phyloP scores from a whole-genome alignment of 2,329 filamentous ascomycete genomes.

The Trichophyton simii region DNA sequence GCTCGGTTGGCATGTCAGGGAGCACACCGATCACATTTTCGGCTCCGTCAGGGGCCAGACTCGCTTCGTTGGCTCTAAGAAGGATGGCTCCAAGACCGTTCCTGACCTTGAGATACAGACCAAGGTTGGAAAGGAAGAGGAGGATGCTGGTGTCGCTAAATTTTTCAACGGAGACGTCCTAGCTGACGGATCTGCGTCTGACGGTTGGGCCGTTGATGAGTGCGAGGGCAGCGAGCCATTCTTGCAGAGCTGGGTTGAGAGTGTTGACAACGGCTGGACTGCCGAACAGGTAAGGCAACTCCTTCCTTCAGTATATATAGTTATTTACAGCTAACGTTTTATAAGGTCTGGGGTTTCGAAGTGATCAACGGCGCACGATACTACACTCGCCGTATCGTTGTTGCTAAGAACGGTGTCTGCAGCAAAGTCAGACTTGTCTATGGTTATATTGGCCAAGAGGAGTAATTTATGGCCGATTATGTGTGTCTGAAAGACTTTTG shows the following conservation, averaged over 20 bases:
- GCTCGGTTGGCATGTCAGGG: slow-evolving; percentile 47
- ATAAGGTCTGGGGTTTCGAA: slow-evolving; percentile 37
- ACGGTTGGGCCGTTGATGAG: slow-evolving; percentile 47
- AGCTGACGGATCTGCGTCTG: slow-evolving; percentile 44
- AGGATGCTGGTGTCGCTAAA: slow-evolving; percentile 26
- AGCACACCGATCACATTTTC: slow-evolving; percentile 69
- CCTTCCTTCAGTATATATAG: background rate
- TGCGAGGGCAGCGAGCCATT: slow-evolving; percentile 33
- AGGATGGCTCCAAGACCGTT: slow-evolving; percentile 27
- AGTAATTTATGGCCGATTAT: slow-evolving; percentile 2
- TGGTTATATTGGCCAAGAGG: slow-evolving; percentile 20
- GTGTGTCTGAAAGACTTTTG: background rate
- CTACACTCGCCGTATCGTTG: slow-evolving; percentile 33
- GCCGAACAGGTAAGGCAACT: slow-evolving; percentile 37
- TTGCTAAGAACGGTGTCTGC: slow-evolving; percentile 26
- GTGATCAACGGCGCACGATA: slow-evolving; percentile 29
- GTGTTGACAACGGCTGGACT: slow-evolving; percentile 40
- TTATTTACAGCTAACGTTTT: background rate
- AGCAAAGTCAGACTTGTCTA: slow-evolving; percentile 32
- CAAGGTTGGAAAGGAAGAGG: slow-evolving; percentile 27
- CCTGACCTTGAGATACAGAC: slow-evolving; percentile 26
- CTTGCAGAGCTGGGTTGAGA: slow-evolving; percentile 41
- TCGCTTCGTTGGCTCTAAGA: slow-evolving; percentile 33
- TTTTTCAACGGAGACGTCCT: slow-evolving; percentile 32
- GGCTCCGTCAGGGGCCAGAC: slow-evolving; percentile 54